Base-by-base conservation (phyloP, 495 filamentous ascomycete species). In the Daldinia bambusicola region DNA sequence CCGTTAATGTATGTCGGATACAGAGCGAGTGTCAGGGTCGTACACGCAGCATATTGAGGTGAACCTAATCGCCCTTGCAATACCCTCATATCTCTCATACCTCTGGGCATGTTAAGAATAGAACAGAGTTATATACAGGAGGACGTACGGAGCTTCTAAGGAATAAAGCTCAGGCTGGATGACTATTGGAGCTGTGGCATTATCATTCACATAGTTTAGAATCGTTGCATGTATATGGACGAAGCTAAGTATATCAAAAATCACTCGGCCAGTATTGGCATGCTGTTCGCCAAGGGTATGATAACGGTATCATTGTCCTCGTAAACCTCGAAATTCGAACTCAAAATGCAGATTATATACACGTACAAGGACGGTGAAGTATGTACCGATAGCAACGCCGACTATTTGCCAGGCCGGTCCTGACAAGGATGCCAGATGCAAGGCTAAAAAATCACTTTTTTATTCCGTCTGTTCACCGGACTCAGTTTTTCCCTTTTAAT, bases 371-470 rank as follows among this genome's bases (percentile, higher is more conserved):
- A 55, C 38, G 52, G 51, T 7, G 2, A 41, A 57, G 26, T 34
- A 62, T 66, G 20, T 62, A 48, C 68, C 52, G 9, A 59, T 55
- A 45, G 38, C 40, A 64, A 63, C 52, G 58, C 61, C 60, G 41
- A 55, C 40, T 51, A 50, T 32, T 56, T 51, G 40, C 50, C 31
- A 71, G 31, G 56, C 18, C 51, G 55, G 36, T 50, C 20, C 56
- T 32, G 57, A 66, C 45, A 51, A 58, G 36, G 31, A 13, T 62
- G 41, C 53, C 51, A 36, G 8, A 66, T 71, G 61, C 62, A 22
- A 53, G 31, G 37, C 53, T 20, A 40, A 66, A 71, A 63, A 45
- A n/a, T 45, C 53, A 64, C 61, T 72, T 72, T 67, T 72, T 6
- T 14, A 16, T 60, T 51, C 70, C 60, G 37, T 61, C 48, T 64